Evolutionary conservation across 352 stramenopile genomes (phyloP), one percentile per base, ranked within the genome.

Genomic region (Phytophthora cryptogea): DNA sequence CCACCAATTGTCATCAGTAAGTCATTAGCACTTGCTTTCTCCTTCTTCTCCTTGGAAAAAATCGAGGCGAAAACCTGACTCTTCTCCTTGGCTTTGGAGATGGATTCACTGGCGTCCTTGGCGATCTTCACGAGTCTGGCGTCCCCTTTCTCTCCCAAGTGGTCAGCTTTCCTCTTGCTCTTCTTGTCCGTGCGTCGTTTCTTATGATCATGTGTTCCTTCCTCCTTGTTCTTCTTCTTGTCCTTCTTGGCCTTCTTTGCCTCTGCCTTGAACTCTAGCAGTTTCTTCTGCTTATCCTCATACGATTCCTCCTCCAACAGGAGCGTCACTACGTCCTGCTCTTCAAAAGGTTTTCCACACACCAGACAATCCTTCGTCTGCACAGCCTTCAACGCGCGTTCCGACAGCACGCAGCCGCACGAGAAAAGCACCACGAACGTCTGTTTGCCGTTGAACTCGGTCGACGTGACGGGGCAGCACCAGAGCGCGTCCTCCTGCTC

Each of bases 371-470:
- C 83, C 6, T 63, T 72, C 4, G 77, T 78, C 17, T 81, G 70
- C 32, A 97, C 84, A 44, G 96, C 86, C 54, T 93, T 92, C 30
- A 96, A 58, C 41, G 89, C 84, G 27, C 88, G 88, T 54, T 96
- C 91, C 27, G 88, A 94, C 7, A 97, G 55, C 31, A 97, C 89
- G 54, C 88, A 97, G 28, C 91, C 91, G 40, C 90, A 97, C 48
- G 63, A 70, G 20, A 82, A 77, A 8, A 95, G 46, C 41, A 96
- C 72, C 37, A 93, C 71, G 55, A 97, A 97, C 0, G 88, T 81
- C 49, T 95, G 76, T 39, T 88, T 87, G 60, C 90, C 90, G 41
- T 89, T 96, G 58, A 97, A 90, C 63, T 95, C 84, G 41, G 82
- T 52, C 66, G 91, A 77, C n/a, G 87, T 96, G 14, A 97, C 70